phyloP scores from a whole-genome alignment of 2,329 filamentous ascomycete genomes.

The Chaetomiaceae sp. region DNA sequence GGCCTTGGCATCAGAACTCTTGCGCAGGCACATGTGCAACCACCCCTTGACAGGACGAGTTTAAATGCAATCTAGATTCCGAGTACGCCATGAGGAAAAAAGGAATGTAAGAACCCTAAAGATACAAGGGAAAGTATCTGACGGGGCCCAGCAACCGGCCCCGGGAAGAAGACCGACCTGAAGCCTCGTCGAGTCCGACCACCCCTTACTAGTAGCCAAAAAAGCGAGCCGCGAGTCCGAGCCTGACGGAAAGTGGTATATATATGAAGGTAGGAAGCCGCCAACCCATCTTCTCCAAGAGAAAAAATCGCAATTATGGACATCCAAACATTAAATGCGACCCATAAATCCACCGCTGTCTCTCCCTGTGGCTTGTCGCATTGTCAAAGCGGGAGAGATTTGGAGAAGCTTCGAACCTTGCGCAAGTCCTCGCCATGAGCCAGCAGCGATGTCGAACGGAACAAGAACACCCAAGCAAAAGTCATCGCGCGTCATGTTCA shows the following conservation, averaged over 20 bases:
- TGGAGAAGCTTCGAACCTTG: not conserved
- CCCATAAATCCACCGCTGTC: conserved; percentile 16
- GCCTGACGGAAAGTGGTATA: not conserved
- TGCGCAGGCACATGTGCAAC: too few species aligned
- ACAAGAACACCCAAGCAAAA: conserved; percentile 3
- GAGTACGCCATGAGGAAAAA: not conserved
- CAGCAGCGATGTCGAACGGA: conserved; percentile 6
- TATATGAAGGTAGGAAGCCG: not conserved
- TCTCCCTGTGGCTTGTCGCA: not conserved
- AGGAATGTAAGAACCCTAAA: not conserved
- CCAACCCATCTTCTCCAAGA: conserved; percentile 7
- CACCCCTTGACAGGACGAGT: not conserved
- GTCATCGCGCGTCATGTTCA: conserved; percentile 6
- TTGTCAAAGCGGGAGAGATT: conserved; percentile 6
- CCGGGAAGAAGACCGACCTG: not conserved
- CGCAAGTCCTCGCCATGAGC: conserved; percentile 1
- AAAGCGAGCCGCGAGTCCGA: not conserved
- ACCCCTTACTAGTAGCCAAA: not conserved
- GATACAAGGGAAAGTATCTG: not conserved
- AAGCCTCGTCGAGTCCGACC: not conserved
- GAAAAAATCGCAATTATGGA: conserved; percentile 23
- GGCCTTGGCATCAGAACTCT: too few species aligned
- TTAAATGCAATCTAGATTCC: not conserved
- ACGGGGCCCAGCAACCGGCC: not conserved
- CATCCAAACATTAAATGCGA: conserved; percentile 23